Conservation (phyloP, 192 early-diverging fungal species). For the Podila clonocystis region DNA sequence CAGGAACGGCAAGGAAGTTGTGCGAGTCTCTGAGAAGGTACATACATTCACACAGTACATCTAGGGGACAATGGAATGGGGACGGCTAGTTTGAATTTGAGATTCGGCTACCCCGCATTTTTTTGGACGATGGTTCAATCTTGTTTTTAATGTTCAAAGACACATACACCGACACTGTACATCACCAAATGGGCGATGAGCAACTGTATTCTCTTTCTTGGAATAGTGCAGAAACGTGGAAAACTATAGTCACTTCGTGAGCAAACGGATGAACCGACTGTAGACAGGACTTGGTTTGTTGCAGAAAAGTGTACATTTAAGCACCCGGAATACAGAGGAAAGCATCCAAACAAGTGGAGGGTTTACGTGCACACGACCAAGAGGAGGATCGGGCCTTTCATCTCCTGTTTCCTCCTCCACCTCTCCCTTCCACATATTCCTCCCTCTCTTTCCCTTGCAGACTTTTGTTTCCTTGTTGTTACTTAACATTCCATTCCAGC, state of each 20-base stretch:
- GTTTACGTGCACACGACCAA: conserved; percentile 10
- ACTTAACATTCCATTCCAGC: too few species aligned
- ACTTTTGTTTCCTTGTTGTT: too few species aligned
- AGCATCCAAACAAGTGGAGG: background rate
- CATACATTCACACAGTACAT: background rate
- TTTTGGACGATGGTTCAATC: background rate
- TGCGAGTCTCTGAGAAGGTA: conserved; percentile 57
- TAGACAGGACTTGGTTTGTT: background rate
- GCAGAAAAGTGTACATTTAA: background rate
- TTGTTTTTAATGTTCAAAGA: background rate
- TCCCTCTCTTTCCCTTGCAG: background rate
- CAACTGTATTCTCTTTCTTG: background rate
- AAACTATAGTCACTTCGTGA: background rate
- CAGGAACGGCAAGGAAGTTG: conserved; percentile 45
- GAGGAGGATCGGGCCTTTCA: background rate
- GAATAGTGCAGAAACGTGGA: conserved; percentile 1
- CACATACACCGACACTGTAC: too few species aligned
- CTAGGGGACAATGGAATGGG: too few species aligned
- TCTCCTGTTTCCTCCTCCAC: conserved; percentile 4
- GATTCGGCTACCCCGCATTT: background rate
- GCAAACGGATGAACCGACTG: background rate
- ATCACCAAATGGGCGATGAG: background rate
- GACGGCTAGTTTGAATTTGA: background rate
- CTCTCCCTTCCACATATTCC: background rate
- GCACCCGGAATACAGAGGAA: conserved; percentile 3